phyloP scores from a whole-genome alignment of 2,329 filamentous ascomycete species.

The Daldinia sp. region DNA sequence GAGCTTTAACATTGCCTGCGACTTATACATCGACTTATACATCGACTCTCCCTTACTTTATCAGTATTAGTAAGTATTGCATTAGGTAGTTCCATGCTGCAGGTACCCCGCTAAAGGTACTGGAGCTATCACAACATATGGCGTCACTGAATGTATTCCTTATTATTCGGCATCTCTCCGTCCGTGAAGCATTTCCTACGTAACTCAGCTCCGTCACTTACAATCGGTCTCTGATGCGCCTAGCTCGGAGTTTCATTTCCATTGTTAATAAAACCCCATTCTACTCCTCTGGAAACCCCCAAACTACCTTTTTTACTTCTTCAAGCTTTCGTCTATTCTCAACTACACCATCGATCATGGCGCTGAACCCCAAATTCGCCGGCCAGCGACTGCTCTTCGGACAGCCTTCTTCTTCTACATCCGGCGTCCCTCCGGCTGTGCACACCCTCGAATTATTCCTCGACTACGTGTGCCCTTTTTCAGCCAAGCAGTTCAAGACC shows the following conservation, averaged over 20 bases:
- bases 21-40: neutral
- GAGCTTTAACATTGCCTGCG: no score
- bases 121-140: conserved; percentile 5
- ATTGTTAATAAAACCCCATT: conserved; percentile 16
- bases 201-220: conserved; percentile 13
- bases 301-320: neutral
- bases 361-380: conserved; percentile 79
- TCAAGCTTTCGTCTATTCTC: conserved; percentile 9
- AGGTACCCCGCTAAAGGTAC: neutral
- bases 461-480: conserved; percentile 88
- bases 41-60: neutral
- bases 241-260: conserved; percentile 31
- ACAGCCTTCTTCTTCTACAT: conserved; percentile 46
- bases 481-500: conserved; percentile 77
- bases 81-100: conserved; percentile 1
- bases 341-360: conserved; percentile 60
- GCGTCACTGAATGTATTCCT: neutral
- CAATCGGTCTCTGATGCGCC: conserved; percentile 32
- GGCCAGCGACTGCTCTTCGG: conserved; percentile 71
- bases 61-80: neutral
- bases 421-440: conserved; percentile 52
- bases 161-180: conserved; percentile 1
- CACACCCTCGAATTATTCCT: conserved; percentile 75
- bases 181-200: neutral
- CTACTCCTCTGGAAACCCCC: neutral